Percentiles rank a stretch among this genome's conserved stretches.
Conservation (phyloP, 177 flowering plant genomes). For the Telopea speciosissima region DNA sequence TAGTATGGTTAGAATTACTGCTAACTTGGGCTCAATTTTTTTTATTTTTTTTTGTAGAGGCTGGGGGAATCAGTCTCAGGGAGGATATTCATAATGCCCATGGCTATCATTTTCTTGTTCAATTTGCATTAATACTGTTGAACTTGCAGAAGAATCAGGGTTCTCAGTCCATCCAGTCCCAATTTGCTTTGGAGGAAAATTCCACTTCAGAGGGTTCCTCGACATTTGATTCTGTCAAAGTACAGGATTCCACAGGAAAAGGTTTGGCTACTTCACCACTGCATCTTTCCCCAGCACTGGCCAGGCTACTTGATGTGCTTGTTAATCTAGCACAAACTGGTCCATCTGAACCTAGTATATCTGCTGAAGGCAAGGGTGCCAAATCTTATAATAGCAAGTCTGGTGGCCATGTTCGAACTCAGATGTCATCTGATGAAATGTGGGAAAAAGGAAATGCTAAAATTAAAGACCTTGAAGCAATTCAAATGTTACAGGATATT, state of each 20-base stretch:
- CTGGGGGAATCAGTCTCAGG: slow-evolving; percentile 85
- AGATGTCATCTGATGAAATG: slow-evolving; percentile 61
- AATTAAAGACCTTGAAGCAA: slow-evolving; percentile 94
- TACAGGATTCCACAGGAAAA: slow-evolving; percentile 19
- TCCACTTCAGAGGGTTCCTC: slow-evolving; percentile 30
- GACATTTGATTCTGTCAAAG: slow-evolving; percentile 17
- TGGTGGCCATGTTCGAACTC: slow-evolving; percentile 50
- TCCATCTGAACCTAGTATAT: slow-evolving; percentile 40
- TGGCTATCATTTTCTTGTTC: slow-evolving; percentile 97
- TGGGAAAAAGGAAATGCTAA: slow-evolving; percentile 74
- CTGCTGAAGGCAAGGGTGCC: slow-evolving; percentile 40
- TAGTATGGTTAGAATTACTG: slow-evolving; percentile 6
- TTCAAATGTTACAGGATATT: slow-evolving; percentile 95
- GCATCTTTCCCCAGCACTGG: slow-evolving; percentile 65
- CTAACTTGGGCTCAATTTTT: slow-evolving; percentile 9
- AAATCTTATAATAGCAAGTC: slow-evolving; percentile 40
- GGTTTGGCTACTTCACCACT: slow-evolving; percentile 29
- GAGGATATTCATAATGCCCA: slow-evolving; percentile 98
- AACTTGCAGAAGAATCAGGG: slow-evolving; percentile 42
- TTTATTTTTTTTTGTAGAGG: slow-evolving; percentile 50
- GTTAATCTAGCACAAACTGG: slow-evolving; percentile 89
- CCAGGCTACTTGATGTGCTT: slow-evolving; percentile 92
- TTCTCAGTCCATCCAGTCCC: slow-evolving; percentile 26
- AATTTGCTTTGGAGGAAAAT: slow-evolving; percentile 23
- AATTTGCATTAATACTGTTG: slow-evolving; percentile 74